Conservation (phyloP, 1,284 basidiomycete genomes). For the Heterobasidion irregulare region DNA sequence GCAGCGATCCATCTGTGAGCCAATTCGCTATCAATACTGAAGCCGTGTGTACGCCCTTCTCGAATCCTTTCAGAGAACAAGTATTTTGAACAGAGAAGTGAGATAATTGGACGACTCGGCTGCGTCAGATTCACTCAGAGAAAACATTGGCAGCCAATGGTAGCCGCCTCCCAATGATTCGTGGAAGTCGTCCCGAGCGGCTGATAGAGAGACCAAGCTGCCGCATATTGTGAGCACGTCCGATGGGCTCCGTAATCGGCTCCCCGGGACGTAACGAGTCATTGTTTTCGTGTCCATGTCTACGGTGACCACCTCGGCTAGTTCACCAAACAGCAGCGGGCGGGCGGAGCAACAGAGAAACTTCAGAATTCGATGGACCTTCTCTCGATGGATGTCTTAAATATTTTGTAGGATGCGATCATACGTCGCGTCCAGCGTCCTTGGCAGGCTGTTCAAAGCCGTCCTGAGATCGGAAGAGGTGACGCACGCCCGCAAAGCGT, state of each 20-base stretch:
- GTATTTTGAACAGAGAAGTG: neutral
- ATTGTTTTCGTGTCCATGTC: neutral
- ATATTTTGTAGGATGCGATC: constrained; percentile 1
- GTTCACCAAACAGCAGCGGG: neutral
- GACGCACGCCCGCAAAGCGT: neutral
- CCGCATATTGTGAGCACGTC: too few relatives aligned
- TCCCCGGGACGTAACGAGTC: too few relatives aligned
- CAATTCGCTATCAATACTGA: neutral
- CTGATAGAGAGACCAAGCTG: too few relatives aligned
- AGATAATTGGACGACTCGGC: neutral
- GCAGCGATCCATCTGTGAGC: neutral
- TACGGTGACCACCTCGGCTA: neutral
- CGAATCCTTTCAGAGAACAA: neutral
- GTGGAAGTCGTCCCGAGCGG: too few relatives aligned
- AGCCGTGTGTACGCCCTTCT: neutral
- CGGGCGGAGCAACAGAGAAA: neutral
- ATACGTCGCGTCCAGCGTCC: constrained; percentile 4
- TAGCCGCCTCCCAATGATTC: too few relatives aligned
- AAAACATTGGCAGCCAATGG: too few relatives aligned
- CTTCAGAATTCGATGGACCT: constrained; percentile 1
- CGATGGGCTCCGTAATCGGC: too few relatives aligned
- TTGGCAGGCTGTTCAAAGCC: neutral
- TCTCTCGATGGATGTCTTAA: neutral
- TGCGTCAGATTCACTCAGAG: too few relatives aligned
- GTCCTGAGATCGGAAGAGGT: neutral